Base-by-base conservation (phyloP, 768 basidiomycete species). In the Lyophyllum decastes region DNA sequence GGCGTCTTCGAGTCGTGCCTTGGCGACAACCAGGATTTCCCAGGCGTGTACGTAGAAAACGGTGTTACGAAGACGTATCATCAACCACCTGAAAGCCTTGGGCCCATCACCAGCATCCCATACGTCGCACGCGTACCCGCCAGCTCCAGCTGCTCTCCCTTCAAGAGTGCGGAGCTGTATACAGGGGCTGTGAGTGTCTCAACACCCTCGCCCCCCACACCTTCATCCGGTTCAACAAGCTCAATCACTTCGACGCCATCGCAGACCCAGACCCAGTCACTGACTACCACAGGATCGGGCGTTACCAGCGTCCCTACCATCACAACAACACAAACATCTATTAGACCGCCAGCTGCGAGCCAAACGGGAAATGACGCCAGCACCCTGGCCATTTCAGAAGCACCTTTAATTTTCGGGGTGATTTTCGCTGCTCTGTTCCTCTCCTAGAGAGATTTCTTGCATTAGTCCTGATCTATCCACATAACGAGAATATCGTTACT, bases 1-100 rank as follows among this genome's bases (percentile, higher is more conserved):
- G 79, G 78, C 27, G 70, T 71, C 0, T 89, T 86, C 67, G 78
- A 80, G 50, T 69, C 73, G 16, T 89, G 86, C 67, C 63, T 79
- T 9, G 78, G 78, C 1, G 82, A 83, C 6, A 68, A 81, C 66
- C 79, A 82, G 74, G 72, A 74, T 14, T 73, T 73, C 43, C 64
- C 64, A 2, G 64, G 64, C 0, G 34, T 61, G 12, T 66, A 63
- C 43, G 60, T 60, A 10, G 47, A 59, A 12, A 11, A 54, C 27
- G 53, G 61, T 24, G 61, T 59, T 6, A 57, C 26, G 4, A 45
- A 63, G 50, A 79, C 78, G 11, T 79, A 78, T 62, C 63, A 61
- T 5, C 76, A 79, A 59, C 76, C 77, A 7, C 69, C 72, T 0
- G 76, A 76, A 59, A 64, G 65, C 21, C 68, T 75, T 9, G 77